Percentiles rank a stretch among this genome's conserved stretches.
phyloP scores from a whole-genome alignment of 805 yeast genomes.

The Saccharomycopsis sp. region DNA sequence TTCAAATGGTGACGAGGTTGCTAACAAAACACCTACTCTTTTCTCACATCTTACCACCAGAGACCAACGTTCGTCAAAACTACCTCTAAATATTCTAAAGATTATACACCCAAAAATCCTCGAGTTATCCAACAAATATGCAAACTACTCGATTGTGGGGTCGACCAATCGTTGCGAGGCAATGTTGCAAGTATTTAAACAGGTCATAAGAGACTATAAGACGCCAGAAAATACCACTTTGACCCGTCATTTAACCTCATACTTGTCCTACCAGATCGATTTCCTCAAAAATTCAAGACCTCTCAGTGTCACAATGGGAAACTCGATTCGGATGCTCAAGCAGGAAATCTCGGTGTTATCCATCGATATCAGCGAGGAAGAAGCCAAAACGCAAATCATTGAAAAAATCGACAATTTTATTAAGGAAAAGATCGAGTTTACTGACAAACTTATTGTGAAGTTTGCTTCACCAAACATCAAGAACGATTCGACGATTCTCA shows the following conservation, averaged over 20 bases:
- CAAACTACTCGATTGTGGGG: constrained; percentile 84
- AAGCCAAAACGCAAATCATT: constrained; percentile 59
- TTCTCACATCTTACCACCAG: constrained; percentile 77
- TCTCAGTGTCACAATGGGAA: constrained; percentile 90
- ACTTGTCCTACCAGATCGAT: constrained; percentile 88
- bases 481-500: constrained; percentile 71
- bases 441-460: constrained; percentile 77
- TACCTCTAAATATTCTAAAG: constrained; percentile 45
- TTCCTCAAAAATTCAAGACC: constrained; percentile 88
- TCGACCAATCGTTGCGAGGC: constrained; percentile 79
- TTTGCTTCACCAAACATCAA: constrained; percentile 71
- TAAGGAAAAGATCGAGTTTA: constrained; percentile 75
- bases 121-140: constrained; percentile 68
- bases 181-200: constrained; percentile 79
- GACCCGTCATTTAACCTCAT: constrained; percentile 81
- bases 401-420: constrained; percentile 74
- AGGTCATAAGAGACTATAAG: constrained; percentile 68
- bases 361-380: constrained; percentile 58
- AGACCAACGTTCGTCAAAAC: constrained; percentile 53
- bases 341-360: constrained; percentile 84
- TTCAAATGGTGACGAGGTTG: constrained; percentile 25
- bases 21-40: constrained; percentile 51
- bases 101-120: constrained; percentile 84
- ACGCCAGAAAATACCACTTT: constrained; percentile 84
- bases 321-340: constrained; percentile 94